Base-by-base conservation (phyloP, 1,284 basidiomycete species). In the Malassezia nana region DNA sequence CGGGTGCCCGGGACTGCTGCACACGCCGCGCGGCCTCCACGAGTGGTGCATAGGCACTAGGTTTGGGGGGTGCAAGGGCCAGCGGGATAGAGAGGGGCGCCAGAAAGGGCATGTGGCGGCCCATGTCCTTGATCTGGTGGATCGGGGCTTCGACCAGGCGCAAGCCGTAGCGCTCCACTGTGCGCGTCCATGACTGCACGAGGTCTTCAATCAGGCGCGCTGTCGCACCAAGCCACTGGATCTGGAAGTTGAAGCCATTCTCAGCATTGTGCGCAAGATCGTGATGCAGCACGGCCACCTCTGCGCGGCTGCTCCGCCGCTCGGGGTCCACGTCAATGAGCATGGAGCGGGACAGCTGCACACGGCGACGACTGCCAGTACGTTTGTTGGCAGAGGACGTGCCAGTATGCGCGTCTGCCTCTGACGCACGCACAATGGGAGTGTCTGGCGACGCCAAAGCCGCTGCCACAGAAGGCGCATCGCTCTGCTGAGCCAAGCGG, bases 151-250 rank as follows among this genome's bases (percentile, higher is more conserved):
- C 92, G 43, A 96, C 87, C 8, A 96, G 81, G 64, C 84, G 87
- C 51, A 98, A 78, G 1, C 92, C 92, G 63, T 91, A 91, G 42
- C 85, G 81, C 64, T 95, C 90, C 30, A 94, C 86, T 1, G 82
- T 81, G 29, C 87, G 80, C 44, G 83, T 83, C 86, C 90, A 94
- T 48, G 82, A 81, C 35, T 86, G 83, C 9, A 96, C 79, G 32
- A 85, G 79, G 64, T 94, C 89, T 61, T 98, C 92, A 55, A 98
- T 87, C 60, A 86, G 85, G n/a, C 87, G 83, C n/a, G 89, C 87
- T 0, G 89, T 91, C 0, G 90, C 88, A 8, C 89, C 90, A 22
- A 96, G 84, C 92, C 94, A 98, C 63, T 96, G 89, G 38, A 98
- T 79, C 75, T 98, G 91, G 46, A 69, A 73, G 47, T 72, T 74